Base-by-base conservation (phyloP, 768 basidiomycete species). In the Mrakia gelida region DNA sequence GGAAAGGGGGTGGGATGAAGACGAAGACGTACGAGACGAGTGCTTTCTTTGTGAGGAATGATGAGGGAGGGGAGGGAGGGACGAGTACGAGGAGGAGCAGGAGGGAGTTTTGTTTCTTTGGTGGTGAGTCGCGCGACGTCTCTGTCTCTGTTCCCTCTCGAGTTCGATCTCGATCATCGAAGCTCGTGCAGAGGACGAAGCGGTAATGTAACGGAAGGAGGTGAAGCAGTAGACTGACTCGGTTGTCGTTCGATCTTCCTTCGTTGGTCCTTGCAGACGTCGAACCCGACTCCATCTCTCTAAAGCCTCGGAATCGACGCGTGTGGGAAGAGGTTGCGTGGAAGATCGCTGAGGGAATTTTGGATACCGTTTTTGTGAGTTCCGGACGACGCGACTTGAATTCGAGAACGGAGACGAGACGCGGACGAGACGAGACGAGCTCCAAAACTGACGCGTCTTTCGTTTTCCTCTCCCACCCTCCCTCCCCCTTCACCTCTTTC, bases 91-190 rank as follows among this genome's bases (percentile, higher is more conserved):
- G n/a, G 11, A 76, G 75, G 23, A 49, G 49, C 3, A 49, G 62
- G 26, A 28, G 86, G 68, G 92, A 96, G 83, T 90, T 98, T 80
- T 86, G 98, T 54, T 98, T 98, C 85, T 96, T 97, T 81, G 96
- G 96, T 7, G 75, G 75, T 75, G 18, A 63, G 75, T 75, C 21
- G n/a, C n/a, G n/a, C 9, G 38, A 26, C 38, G 32, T 26, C 10
- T 43, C 38, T 34, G 2, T 21, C 38, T 0, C 95, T 96, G 84
- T 91, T 97, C 79, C 93, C 95, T 82, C 92, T 11, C 15, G 45
- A 15, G 45, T 2, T 45, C 45, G 11, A n/a, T n/a, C n/a, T n/a
- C n/a, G n/a, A n/a, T n/a, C n/a, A n/a, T n/a, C n/a, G n/a, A n/a
- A n/a, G n/a, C n/a, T n/a, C n/a, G n/a, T n/a, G n/a, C n/a, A n/a